These are phyloP conservation scores for Nakaseomyces sp. DNA, from an alignment of 1,139 yeast genomes.

Conservation along the genomic window DNA sequence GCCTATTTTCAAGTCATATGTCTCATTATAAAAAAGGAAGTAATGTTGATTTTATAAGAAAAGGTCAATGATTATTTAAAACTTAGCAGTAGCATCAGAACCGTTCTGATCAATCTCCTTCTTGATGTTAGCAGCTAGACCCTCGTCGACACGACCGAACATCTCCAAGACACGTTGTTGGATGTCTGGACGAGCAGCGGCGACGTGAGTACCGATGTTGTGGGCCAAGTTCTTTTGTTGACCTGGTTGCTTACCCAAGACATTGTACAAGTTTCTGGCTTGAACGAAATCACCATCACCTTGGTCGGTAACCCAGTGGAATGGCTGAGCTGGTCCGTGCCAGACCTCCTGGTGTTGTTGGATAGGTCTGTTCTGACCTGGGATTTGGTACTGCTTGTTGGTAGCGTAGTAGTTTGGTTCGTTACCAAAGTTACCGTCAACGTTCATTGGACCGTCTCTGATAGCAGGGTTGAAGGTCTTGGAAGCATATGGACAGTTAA, in stretches of 20 bases:
- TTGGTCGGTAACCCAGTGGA: conserved; percentile 67
- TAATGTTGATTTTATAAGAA: no score
- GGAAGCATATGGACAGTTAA: conserved; percentile 51
- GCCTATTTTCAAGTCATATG: background rate
- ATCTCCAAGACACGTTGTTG: conserved; percentile 75
- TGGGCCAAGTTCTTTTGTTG: conserved; percentile 80
- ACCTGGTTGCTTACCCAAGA: conserved; percentile 63
- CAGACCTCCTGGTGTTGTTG: conserved; percentile 74
- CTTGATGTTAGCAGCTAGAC: conserved; percentile 54
- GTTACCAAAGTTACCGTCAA: conserved; percentile 77
- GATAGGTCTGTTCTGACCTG: conserved; percentile 32
- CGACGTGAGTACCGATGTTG: conserved; percentile 70
- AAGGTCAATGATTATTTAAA: no score
- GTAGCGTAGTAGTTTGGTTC: conserved; percentile 73
- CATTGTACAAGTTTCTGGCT: conserved; percentile 61
- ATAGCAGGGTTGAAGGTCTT: conserved; percentile 53
- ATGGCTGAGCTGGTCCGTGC: conserved; percentile 80
- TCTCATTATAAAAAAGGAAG: no score
- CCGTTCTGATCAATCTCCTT: conserved; percentile 38
- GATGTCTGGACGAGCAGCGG: conserved; percentile 60
- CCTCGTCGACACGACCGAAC: conserved; percentile 65
- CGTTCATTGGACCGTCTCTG: conserved; percentile 83
- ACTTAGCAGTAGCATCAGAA: conserved; percentile 1
- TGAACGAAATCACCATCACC: conserved; percentile 61
- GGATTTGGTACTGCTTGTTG: conserved; percentile 30